A percentile compares a stretch with the other conserved stretches of the same genome.
Evolutionary conservation across 441 rosid species (phyloP).

Genomic region (Aleurites moluccanus): DNA sequence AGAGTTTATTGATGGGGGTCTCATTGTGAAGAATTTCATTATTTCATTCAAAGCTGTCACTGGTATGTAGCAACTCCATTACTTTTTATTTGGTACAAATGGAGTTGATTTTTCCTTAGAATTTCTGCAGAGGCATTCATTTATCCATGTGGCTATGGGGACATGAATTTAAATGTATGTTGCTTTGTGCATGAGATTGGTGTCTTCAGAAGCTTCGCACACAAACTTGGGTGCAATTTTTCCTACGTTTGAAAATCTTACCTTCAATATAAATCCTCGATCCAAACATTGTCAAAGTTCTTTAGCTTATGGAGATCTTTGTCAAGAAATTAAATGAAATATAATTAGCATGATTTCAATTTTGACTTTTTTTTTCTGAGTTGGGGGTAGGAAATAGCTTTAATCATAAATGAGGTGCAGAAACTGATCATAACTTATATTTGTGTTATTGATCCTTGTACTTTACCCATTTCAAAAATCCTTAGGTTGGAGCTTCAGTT

Average conservation of each 20-base stretch:
- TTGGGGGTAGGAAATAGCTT: neutral
- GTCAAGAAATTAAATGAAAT: neutral
- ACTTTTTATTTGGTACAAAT: neutral
- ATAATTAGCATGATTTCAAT: neutral
- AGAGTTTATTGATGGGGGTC: slow-evolving; percentile 41
- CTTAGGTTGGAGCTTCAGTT: neutral
- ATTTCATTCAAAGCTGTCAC: slow-evolving; percentile 41
- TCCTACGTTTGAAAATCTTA: neutral
- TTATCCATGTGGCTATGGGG: neutral
- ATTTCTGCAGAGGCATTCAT: neutral
- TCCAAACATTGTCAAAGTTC: neutral
- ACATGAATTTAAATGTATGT: neutral
- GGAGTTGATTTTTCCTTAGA: neutral
- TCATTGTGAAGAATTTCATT: slow-evolving; percentile 38
- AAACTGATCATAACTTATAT: neutral
- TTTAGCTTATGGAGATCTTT: neutral
- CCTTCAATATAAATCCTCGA: no score
- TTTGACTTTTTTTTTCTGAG: neutral
- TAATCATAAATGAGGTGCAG: neutral
- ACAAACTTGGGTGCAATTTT: neutral
- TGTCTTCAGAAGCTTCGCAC: neutral
- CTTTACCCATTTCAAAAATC: neutral
- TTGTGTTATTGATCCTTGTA: neutral
- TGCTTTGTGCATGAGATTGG: neutral
- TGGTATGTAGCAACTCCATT: slow-evolving; percentile 29